phyloP scores from a whole-genome alignment of 2,329 filamentous ascomycete species.

The Macroventuria anomochaeta region DNA sequence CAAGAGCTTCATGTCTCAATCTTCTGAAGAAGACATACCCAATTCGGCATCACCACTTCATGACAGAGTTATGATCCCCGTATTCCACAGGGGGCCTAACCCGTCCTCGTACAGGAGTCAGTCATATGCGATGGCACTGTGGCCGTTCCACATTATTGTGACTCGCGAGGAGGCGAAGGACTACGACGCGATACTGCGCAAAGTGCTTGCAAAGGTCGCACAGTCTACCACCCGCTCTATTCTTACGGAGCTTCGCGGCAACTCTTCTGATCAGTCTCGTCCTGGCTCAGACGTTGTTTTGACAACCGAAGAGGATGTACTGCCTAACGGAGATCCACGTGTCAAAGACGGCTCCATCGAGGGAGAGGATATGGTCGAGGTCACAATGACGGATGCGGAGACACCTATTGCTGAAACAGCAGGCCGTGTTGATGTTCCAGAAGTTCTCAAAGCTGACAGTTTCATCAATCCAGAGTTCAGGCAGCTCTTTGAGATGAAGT shows the following conservation, averaged over 20 bases:
- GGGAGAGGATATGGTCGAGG: constrained; percentile 89
- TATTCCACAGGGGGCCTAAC: constrained; percentile 65
- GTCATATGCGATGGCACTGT: constrained; percentile 45
- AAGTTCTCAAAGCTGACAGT: constrained; percentile 59
- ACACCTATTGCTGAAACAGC: constrained; percentile 25
- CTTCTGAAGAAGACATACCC: constrained; percentile 56
- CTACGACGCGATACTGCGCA: constrained; percentile 77
- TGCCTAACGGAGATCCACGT: constrained; percentile 72
- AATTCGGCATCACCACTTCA: constrained; percentile 66
- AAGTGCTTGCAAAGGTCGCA: constrained; percentile 76
- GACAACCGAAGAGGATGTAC: constrained; percentile 66
- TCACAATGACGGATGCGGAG: constrained; percentile 76
- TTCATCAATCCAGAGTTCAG: constrained; percentile 70
- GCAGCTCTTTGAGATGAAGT: constrained; percentile 75
- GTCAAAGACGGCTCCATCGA: constrained; percentile 80
- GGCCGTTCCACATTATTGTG: constrained; percentile 75
- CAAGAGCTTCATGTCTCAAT: constrained; percentile 56
- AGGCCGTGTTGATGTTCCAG: constrained; percentile 30
- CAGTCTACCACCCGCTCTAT: constrained; percentile 76
- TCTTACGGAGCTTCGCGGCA: constrained; percentile 60
- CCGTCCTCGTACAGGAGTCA: constrained; percentile 41
- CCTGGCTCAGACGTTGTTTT: constrained; percentile 73
- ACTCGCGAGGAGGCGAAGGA: constrained; percentile 73
- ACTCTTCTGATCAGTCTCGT: constrained; percentile 57
- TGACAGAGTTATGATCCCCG: constrained; percentile 72